Evolutionary conservation across 1,139 yeast genomes (phyloP).

Genomic region (Scheffersomyces illinoinensis): DNA sequence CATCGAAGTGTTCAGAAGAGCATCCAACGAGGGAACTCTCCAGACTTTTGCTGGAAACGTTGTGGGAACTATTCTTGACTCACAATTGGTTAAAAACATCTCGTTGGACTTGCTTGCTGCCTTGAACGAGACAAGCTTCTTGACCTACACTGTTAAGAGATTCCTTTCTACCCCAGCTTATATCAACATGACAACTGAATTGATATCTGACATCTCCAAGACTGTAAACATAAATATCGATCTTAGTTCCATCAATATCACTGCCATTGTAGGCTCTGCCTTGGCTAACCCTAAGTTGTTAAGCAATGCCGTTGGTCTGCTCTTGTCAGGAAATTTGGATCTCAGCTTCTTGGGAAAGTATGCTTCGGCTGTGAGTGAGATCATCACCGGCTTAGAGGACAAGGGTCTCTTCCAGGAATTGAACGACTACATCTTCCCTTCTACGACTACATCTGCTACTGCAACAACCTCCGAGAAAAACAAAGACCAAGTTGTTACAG

Average conservation of each 20-base stretch:
- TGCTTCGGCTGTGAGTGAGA: slow-evolving; percentile 29
- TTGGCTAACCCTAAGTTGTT: slow-evolving; percentile 29
- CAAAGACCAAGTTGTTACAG: slow-evolving; percentile 8
- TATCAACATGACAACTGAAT: slow-evolving; percentile 36
- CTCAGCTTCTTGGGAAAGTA: slow-evolving; percentile 27
- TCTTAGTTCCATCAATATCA: slow-evolving; percentile 24
- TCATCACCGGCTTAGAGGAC: slow-evolving; percentile 35
- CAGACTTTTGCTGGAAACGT: slow-evolving; percentile 31
- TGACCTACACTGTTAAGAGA: slow-evolving; percentile 38
- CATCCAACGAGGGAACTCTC: slow-evolving; percentile 23
- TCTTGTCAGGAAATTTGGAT: slow-evolving; percentile 25
- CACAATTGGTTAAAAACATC: slow-evolving; percentile 26
- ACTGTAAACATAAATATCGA: slow-evolving; percentile 29
- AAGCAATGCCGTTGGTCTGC: slow-evolving; percentile 20
- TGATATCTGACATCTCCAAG: slow-evolving; percentile 25
- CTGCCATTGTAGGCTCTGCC: slow-evolving; percentile 22
- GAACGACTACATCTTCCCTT: slow-evolving; percentile 38
- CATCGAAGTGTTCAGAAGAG: slow-evolving; percentile 17
- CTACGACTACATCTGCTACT: slow-evolving; percentile 11
- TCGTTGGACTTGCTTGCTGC: slow-evolving; percentile 34
- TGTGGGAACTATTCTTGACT: slow-evolving; percentile 29
- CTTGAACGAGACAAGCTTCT: slow-evolving; percentile 45
- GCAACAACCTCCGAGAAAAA: slow-evolving; percentile 6
- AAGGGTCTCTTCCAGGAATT: slow-evolving; percentile 43
- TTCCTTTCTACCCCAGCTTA: slow-evolving; percentile 38